Evolutionary conservation across 306 rosid species (phyloP), one percentile per base, ranked within the genome.

Genomic region (Rubus parviflorus): DNA sequence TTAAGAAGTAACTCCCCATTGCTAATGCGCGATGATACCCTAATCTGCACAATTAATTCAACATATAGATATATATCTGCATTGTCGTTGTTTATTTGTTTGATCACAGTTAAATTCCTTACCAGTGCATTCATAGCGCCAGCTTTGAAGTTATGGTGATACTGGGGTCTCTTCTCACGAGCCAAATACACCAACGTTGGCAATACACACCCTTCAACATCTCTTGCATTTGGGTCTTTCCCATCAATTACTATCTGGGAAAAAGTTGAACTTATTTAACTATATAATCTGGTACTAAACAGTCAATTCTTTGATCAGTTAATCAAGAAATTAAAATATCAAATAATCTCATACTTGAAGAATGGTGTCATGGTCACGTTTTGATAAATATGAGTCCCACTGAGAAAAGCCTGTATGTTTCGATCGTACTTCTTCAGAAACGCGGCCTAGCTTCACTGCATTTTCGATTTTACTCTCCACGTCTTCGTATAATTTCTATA

Each of bases 81-180:
- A 30, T 30, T 30, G 35, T 30, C 35, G 2, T 30, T 1, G 35
- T 30, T 30, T 30, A 30, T 30, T 30, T 30, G 35, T 30, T 30
- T 30, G 35, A 30, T 30, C 35, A 30, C 35, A 30, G 35, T 30
- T 30, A 30, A 30, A 1, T 1, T 30, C 6, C 13, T 5, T 76
- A 90, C 97, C 96, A 93, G 37, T 23, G 97, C 84, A 84, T 93
- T 93, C 94, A 89, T 86, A 23, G 97, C 94, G 52, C 96, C 97
- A 6, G 94, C 97, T 82, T 92, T 90, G 86, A 86, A 92, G 80
- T 90, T 85, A 69, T 92, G 97, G 64, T 51, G 86, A 74, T 80
- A 62, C 16, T 86, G 91, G 6, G 94, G 94, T 37, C 92, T 89
- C 82, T 92, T 92, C 81, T 89, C 96, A 0, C 97, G 89, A 60